phyloP scores from a whole-genome alignment of 495 filamentous ascomycete species.

The Hypomontagnella submonticulosa region DNA sequence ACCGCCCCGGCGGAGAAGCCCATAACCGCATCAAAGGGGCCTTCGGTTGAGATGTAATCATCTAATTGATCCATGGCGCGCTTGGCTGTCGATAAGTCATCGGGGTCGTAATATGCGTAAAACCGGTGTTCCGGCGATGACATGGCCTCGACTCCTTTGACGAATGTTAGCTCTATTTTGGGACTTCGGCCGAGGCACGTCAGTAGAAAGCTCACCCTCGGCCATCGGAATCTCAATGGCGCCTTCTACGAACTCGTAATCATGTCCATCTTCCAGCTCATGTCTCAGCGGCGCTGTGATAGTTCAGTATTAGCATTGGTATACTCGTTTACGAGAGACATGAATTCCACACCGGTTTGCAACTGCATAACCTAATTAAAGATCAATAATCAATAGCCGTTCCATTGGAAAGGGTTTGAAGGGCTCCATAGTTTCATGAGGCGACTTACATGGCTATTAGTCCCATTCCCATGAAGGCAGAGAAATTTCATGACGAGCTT shows the following conservation, averaged over 20 bases:
- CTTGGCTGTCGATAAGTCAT: too few relatives aligned
- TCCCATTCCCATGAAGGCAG: constrained; percentile 12
- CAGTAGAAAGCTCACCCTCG: not conserved
- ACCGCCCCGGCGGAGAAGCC: constrained; percentile 21
- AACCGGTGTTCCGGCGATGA: not conserved
- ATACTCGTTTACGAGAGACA: not conserved
- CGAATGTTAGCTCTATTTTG: not conserved
- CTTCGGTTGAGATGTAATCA: constrained; percentile 21
- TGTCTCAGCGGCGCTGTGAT: constrained; percentile 18
- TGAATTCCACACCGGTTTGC: not conserved
- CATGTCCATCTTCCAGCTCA: constrained; percentile 23
- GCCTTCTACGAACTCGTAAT: constrained; percentile 26
- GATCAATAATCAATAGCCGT: not conserved
- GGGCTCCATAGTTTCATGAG: too few relatives aligned
- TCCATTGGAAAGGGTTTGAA: too few relatives aligned
- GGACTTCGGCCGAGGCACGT: too few relatives aligned
- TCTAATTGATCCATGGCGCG: constrained; percentile 11
- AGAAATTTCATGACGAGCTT: constrained; percentile 23
- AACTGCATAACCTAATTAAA: constrained; percentile 11
- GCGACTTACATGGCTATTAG: constrained; percentile 11
- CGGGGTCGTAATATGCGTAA: constrained; percentile 2
- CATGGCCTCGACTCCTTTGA: not conserved
- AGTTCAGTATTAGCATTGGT: not conserved
- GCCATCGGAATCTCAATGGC: constrained; percentile 2
- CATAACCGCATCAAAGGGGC: constrained; percentile 30